Evolutionary conservation across 129 eudicot genomes (phyloP).

Genomic region (carrot (Daucus carota)): DNA sequence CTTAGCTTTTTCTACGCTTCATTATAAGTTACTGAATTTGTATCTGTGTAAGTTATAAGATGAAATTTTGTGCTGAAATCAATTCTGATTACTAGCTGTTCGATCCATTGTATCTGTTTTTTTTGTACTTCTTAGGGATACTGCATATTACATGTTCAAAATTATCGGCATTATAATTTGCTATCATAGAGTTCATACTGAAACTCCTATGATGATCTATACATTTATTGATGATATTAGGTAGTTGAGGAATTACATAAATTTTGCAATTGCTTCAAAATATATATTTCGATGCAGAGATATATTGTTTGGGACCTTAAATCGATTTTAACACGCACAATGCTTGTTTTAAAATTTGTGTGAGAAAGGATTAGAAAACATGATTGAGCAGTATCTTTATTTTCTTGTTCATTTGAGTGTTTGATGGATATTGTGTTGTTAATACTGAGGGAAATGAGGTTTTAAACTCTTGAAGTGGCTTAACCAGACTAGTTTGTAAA

Average conservation of each 20-base stretch:
- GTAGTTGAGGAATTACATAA: neutral
- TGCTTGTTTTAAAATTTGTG: neutral
- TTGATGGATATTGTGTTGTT: neutral
- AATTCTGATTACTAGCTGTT: neutral
- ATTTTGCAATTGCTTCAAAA: neutral
- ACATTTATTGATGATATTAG: neutral
- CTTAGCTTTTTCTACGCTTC: neutral
- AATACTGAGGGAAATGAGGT: neutral
- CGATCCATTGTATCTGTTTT: neutral
- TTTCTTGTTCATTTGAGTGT: neutral
- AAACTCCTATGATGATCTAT: neutral
- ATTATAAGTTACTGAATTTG: neutral
- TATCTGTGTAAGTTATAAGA: neutral
- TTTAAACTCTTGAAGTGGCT: neutral
- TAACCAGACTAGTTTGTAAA: neutral
- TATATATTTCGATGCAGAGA: neutral
- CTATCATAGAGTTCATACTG: neutral
- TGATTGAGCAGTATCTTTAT: neutral
- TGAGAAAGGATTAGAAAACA: neutral
- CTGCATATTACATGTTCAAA: neutral
- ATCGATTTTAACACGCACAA: neutral
- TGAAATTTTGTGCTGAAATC: slow-evolving; percentile 4
- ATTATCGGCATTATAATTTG: neutral
- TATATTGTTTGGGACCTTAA: neutral
- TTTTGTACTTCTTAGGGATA: neutral